Conservation (phyloP, 176 grass and related monocot species). For the Chloris gayana region DNA sequence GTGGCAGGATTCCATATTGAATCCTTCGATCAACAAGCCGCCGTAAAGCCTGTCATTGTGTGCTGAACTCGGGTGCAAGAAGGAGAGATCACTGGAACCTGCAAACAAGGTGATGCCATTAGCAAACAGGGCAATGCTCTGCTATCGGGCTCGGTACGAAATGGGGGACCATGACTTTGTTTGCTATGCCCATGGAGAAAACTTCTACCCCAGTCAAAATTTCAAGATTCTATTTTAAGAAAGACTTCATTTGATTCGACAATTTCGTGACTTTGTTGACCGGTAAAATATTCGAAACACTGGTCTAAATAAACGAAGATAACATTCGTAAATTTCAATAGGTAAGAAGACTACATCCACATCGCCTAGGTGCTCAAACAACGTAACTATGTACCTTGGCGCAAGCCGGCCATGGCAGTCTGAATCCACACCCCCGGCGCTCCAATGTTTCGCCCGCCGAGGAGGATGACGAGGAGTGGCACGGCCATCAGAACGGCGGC, state of each 20-base stretch:
- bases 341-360: not conserved
- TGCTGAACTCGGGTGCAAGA: not conserved
- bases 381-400: not conserved
- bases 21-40: slow-evolving; percentile 47
- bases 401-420: slow-evolving; percentile 14
- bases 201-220: not conserved
- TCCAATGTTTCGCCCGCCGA: slow-evolving; percentile 1
- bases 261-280: not conserved
- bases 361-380: not conserved
- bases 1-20: slow-evolving; percentile 42
- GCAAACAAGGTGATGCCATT: not conserved
- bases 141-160: not conserved
- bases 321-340: not conserved
- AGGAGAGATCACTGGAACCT: not conserved
- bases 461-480: slow-evolving; percentile 28
- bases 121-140: not conserved
- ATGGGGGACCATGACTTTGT: not conserved
- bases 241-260: not conserved
- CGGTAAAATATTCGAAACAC: not conserved
- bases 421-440: slow-evolving; percentile 24
- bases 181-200: not conserved
- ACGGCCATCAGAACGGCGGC: slow-evolving; percentile 26
- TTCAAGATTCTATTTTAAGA: not conserved
- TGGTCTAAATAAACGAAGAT: not conserved
- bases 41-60: slow-evolving; percentile 41